phyloP scores from a whole-genome alignment of 2,329 filamentous ascomycete genomes.

The Hortaea sp. region DNA sequence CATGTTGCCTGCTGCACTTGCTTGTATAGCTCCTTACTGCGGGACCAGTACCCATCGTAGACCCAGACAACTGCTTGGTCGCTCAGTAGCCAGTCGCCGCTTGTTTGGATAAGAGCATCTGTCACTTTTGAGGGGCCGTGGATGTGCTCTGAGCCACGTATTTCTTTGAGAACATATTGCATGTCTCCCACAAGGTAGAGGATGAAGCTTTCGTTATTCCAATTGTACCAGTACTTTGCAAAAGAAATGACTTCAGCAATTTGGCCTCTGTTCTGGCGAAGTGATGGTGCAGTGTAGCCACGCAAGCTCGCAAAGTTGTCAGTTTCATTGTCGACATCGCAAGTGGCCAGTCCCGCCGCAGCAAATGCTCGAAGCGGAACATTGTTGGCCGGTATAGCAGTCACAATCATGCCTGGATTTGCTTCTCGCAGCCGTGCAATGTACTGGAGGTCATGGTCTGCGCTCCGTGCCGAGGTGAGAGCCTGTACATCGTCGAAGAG shows the following conservation, averaged over 20 bases:
- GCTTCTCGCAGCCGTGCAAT: conserved; percentile 26
- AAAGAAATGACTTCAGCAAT: conserved; percentile 31
- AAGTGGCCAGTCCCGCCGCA: conserved; percentile 30
- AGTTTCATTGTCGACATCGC: conserved; percentile 27
- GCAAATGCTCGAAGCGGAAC: conserved; percentile 33
- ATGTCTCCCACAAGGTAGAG: conserved; percentile 27
- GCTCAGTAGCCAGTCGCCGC: conserved; percentile 29
- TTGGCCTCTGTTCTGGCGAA: conserved; percentile 21
- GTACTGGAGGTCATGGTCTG: conserved; percentile 32
- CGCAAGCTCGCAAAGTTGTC: conserved; percentile 30
- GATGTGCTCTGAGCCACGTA: conserved; percentile 21
- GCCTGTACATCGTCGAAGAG: conserved; percentile 28
- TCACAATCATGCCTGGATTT: conserved; percentile 29
- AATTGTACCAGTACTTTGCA: conserved; percentile 30
- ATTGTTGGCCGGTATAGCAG: conserved; percentile 27
- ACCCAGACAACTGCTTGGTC: conserved; percentile 33
- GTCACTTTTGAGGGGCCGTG: conserved; percentile 26
- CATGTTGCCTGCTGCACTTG: conserved; percentile 33
- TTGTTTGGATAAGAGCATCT: conserved; percentile 28
- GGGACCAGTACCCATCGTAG: conserved; percentile 33
- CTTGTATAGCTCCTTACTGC: conserved; percentile 28
- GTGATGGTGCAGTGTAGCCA: conserved; percentile 24
- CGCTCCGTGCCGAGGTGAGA: conserved; percentile 25
- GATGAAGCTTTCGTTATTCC: conserved; percentile 30
- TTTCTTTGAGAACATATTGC: conserved; percentile 34